Percentiles rank a stretch among this genome's conserved stretches.
Conservation (phyloP, 768 basidiomycete species). For the Boletus rex-veris region DNA sequence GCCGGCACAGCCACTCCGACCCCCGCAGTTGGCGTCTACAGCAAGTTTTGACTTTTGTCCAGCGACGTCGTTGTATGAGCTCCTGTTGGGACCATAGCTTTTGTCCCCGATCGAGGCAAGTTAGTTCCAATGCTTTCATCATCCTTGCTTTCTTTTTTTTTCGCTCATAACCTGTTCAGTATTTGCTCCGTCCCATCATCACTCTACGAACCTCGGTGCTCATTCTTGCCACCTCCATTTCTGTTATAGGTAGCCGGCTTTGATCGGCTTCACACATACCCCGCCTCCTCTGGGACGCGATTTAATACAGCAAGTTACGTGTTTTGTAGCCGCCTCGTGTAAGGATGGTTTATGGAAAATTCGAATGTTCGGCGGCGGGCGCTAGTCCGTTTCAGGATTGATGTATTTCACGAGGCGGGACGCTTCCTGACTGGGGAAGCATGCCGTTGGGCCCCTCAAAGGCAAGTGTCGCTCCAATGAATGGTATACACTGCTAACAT, state of each 20-base stretch:
- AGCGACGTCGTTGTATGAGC: too few relatives aligned
- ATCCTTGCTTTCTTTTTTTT: too few relatives aligned
- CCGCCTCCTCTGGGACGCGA: not conserved
- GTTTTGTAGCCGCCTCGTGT: slow-evolving; percentile 3
- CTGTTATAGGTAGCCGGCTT: not conserved
- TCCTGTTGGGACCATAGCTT: too few relatives aligned
- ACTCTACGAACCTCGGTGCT: too few relatives aligned
- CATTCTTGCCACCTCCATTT: not conserved
- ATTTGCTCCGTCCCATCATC: too few relatives aligned
- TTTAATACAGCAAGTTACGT: slow-evolving; percentile 22
- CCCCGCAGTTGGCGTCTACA: too few relatives aligned
- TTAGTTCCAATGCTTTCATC: too few relatives aligned
- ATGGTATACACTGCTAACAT: slow-evolving; percentile 7
- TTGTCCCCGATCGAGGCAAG: too few relatives aligned
- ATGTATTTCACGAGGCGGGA: not conserved
- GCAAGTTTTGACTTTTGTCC: too few relatives aligned
- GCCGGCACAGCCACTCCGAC: too few relatives aligned
- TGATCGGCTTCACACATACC: not conserved
- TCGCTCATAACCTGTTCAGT: too few relatives aligned
- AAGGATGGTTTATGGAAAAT: not conserved
- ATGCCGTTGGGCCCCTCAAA: not conserved
- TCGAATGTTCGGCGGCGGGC: slow-evolving; percentile 8
- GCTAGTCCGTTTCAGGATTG: slow-evolving; percentile 2
- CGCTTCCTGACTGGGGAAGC: not conserved
- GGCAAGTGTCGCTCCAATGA: slow-evolving; percentile 13